Evolutionary conservation across 2,329 filamentous ascomycete species (phyloP), one percentile per base, ranked within the genome.

Genomic region (Lasiodiplodia theobromae): DNA sequence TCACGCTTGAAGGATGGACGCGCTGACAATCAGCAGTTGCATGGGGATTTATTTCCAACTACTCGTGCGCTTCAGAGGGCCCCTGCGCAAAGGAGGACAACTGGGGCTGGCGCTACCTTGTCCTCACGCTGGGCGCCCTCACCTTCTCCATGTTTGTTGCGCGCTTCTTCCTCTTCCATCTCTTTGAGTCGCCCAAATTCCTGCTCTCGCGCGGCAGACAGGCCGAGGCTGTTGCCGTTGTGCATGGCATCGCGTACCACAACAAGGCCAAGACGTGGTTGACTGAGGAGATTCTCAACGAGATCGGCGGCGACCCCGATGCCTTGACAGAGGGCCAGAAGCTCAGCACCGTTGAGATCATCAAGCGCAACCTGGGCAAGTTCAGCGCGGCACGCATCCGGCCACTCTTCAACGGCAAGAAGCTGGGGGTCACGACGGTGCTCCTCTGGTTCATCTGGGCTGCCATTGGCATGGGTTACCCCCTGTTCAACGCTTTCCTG

Each of bases 401-500:
- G 1, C 90, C 91, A 0, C 86, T 96, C 0, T 88, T 87, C 76
- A 75, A 75, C 47, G 82, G 80, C 67, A 82, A 79, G 75, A 82
- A 78, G 54, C 79, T 87, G 44, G 85, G 76, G 3, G 68, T 83
- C 10, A 84, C 82, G 12, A 88, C 85, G 34, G 69, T 78, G 14
- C 75, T 87, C 1, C 77, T 95, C 58, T 94, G 91, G 91, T 92
- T 94, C 79, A 89, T 89, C 77, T 96, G 93, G 93, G 86, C 89
- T 0, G 90, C 88, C 16, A 94, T 96, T 72, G 93, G 93, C 69
- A 91, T 96, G 88, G 92, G 90, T 2, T 96, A 95, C 75, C 93
- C 92, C 0, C 86, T 97, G 1, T 97, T 95, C 86, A 96, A 96
- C 78, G 91, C 92, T 65, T 96, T 96, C 80, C 85, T 97, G n/a